Percentiles rank a stretch among this genome's conserved stretches.
phyloP scores from a whole-genome alignment of 768 basidiomycete genomes.

The Lactarius quietus region DNA sequence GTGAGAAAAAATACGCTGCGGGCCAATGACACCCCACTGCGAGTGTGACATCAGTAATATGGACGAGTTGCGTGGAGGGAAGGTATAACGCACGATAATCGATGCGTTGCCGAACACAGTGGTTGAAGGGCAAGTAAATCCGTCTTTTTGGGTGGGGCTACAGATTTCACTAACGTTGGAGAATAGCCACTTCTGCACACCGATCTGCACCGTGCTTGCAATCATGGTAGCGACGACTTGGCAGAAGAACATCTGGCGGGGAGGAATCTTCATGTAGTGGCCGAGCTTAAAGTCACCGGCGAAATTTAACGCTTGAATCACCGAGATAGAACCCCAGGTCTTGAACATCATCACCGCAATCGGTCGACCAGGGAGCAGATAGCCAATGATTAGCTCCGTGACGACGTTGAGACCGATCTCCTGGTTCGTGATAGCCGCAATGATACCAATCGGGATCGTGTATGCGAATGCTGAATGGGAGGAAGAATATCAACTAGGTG shows the following conservation, averaged over 20 bases:
- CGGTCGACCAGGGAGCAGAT: slow-evolving; percentile 73
- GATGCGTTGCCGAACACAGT: too few relatives aligned
- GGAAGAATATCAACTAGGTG: background rate
- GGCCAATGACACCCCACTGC: slow-evolving; percentile 12
- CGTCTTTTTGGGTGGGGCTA: too few relatives aligned
- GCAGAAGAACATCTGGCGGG: too few relatives aligned
- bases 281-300: too few relatives aligned
- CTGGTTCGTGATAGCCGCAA: slow-evolving; percentile 76
- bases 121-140: too few relatives aligned
- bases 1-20: too few relatives aligned
- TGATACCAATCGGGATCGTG: too few relatives aligned
- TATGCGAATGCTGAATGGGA: too few relatives aligned
- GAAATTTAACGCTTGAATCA: slow-evolving; percentile 65
- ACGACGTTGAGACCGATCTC: slow-evolving; percentile 70
- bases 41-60: background rate
- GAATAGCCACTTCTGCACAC: slow-evolving; percentile 51
- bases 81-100: background rate
- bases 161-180: slow-evolving; percentile 12
- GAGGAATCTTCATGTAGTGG: too few relatives aligned
- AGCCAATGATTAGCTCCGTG: slow-evolving; percentile 80
- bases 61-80: too few relatives aligned
- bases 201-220: slow-evolving; percentile 63
- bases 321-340: slow-evolving; percentile 73
- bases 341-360: slow-evolving; percentile 86
- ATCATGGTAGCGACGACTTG: slow-evolving; percentile 38